These are phyloP conservation scores for Coemansia sp. DNA, from an alignment of 192 early-diverging fungal species.

Conservation along the genomic window DNA sequence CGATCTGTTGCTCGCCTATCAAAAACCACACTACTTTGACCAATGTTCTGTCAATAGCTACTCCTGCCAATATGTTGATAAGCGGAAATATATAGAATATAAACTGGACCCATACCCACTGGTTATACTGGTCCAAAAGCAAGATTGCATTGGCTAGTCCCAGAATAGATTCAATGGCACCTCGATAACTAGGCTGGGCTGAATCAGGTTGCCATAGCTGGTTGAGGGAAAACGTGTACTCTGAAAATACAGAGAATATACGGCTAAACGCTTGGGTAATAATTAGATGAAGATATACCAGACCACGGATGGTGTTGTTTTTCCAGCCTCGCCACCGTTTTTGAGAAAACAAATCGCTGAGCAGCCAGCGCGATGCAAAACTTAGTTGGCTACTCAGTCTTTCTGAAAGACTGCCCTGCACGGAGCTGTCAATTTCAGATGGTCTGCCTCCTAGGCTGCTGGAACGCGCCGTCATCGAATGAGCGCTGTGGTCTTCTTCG, in stretches of 20 bases:
- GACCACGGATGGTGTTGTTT: conserved; percentile 44
- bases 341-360: conserved; percentile 52
- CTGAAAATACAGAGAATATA: conserved; percentile 45
- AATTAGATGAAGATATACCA: conserved; percentile 52
- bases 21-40: conserved; percentile 44
- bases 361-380: conserved; percentile 52
- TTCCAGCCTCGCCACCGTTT: conserved; percentile 52
- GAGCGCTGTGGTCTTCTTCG: background rate
- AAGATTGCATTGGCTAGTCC: conserved; percentile 34
- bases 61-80: conserved; percentile 47
- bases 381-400: conserved; percentile 49
- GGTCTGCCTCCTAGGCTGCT: background rate
- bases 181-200: conserved; percentile 31
- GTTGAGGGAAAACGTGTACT: conserved; percentile 56
- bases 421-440: background rate
- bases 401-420: conserved; percentile 13
- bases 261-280: conserved; percentile 45
- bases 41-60: conserved; percentile 47
- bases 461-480: background rate
- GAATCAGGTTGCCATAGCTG: conserved; percentile 49
- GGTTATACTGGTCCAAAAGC: conserved; percentile 45
- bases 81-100: conserved; percentile 52
- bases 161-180: conserved; percentile 41
- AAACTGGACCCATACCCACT: conserved; percentile 55
- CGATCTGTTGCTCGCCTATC: conserved; percentile 46